Percentiles rank a stretch among this genome's conserved stretches.
Conservation (phyloP, 2,329 filamentous ascomycete genomes). For the Corynespora cassiicola region DNA sequence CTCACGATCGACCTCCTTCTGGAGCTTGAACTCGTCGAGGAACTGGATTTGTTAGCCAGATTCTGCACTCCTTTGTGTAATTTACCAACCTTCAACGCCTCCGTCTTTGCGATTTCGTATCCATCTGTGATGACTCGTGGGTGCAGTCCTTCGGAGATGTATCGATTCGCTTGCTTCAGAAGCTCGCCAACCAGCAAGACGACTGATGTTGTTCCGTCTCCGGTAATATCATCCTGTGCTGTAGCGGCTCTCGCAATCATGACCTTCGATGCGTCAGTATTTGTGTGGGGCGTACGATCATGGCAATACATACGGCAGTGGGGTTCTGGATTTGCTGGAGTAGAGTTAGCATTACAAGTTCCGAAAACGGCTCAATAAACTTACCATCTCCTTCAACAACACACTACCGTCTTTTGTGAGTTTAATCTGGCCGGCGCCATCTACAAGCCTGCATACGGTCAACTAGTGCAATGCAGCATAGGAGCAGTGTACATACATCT, state of each 20-base stretch:
- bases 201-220: constrained; percentile 96
- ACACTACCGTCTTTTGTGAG: constrained; percentile 99
- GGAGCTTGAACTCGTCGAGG: constrained; percentile 90
- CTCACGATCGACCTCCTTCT: constrained; percentile 88
- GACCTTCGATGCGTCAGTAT: constrained; percentile 49
- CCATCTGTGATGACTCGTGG: constrained; percentile 96
- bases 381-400: constrained; percentile 69
- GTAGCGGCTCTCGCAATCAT: constrained; percentile 85
- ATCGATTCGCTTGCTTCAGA: constrained; percentile 94
- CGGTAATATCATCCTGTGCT: constrained; percentile 97
- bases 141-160: constrained; percentile 96
- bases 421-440: constrained; percentile 83
- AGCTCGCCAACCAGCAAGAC: constrained; percentile 95
- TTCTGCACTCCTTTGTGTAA: background rate
- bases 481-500: constrained; percentile 76
- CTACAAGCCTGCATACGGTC: constrained; percentile 59
- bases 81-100: constrained; percentile 83
- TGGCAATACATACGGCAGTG: constrained; percentile 72
- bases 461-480: constrained; percentile 48
- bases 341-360: constrained; percentile 36
- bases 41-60: constrained; percentile 63
- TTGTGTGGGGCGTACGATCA: background rate
- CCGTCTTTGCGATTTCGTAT: constrained; percentile 94
- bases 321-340: constrained; percentile 91
- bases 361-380: constrained; percentile 17